Evolutionary conservation across 106 monocot genomes (phyloP).

Genomic region (Xerophyta viscosa): DNA sequence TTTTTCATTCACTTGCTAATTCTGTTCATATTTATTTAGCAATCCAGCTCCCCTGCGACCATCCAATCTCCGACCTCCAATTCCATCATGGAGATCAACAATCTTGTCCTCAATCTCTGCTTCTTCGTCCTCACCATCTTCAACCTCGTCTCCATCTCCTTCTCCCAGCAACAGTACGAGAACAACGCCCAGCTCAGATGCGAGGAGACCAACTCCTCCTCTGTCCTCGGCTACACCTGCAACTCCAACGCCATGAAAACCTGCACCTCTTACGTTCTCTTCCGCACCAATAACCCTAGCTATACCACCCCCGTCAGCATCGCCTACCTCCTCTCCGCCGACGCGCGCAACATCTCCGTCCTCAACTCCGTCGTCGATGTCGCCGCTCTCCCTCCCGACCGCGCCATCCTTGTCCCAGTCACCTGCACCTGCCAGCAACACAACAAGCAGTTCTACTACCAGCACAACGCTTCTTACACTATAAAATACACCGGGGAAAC

Average conservation of each 20-base stretch:
- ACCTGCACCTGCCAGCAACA: constrained; percentile 9
- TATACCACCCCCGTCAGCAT: constrained; percentile 48
- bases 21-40: no score
- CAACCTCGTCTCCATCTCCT: constrained; percentile 3
- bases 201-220: constrained; percentile 27
- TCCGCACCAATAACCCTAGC: constrained; percentile 34
- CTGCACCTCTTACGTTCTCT: constrained; percentile 57
- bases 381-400: constrained; percentile 13
- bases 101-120: no score
- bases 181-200: constrained; percentile 35
- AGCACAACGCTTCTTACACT: constrained; percentile 51
- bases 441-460: no score
- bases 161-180: constrained; percentile 50
- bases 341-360: constrained; percentile 25
- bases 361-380: constrained; percentile 34
- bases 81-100: no score
- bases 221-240: constrained; percentile 77
- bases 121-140: constrained; percentile 8
- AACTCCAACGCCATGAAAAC: no score
- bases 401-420: constrained; percentile 40
- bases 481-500: constrained; percentile 24
- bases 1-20: no score
- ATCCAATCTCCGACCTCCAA: no score
- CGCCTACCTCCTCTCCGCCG: constrained; percentile 43
- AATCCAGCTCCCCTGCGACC: no score